phyloP scores from a whole-genome alignment of 495 filamentous ascomycete species.

The Trichocladium antarcticum region DNA sequence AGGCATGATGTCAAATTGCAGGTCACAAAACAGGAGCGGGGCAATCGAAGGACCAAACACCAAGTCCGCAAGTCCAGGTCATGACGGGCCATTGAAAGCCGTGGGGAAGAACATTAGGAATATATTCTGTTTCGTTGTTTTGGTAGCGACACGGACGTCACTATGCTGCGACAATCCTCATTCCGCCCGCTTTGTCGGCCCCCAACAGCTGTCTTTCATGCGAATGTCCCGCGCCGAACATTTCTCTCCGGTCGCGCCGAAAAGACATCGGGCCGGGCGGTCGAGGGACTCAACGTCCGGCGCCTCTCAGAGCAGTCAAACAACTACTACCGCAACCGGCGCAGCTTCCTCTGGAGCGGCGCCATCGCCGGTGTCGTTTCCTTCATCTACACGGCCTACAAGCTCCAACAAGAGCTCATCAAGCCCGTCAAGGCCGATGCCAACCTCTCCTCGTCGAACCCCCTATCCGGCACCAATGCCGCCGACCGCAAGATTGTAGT shows the following conservation, averaged over 20 bases:
- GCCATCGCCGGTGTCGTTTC: conserved; percentile 38
- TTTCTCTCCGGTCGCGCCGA: conserved; percentile 23
- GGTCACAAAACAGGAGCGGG: too few relatives aligned
- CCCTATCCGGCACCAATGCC: conserved; percentile 31
- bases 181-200: conserved; percentile 17
- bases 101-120: background rate
- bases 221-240: conserved; percentile 23
- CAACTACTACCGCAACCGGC: conserved; percentile 37
- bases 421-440: conserved; percentile 37
- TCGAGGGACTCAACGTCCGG: conserved; percentile 38
- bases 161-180: conserved; percentile 22
- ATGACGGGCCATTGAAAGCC: too few relatives aligned
- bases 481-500: conserved; percentile 46
- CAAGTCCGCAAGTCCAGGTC: too few relatives aligned
- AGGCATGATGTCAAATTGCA: too few relatives aligned
- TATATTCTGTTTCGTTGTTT: background rate
- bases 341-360: conserved; percentile 38
- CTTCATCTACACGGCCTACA: conserved; percentile 37
- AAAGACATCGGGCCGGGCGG: conserved; percentile 18
- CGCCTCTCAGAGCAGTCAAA: conserved; percentile 30
- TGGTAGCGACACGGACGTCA: background rate
- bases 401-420: conserved; percentile 27
- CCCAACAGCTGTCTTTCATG: background rate
- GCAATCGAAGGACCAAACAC: too few relatives aligned
- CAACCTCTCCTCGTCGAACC: conserved; percentile 33